Evolutionary conservation across 768 basidiomycete species (phyloP), one percentile per base, ranked within the genome.

Genomic region (Butyriboletus loyo): DNA sequence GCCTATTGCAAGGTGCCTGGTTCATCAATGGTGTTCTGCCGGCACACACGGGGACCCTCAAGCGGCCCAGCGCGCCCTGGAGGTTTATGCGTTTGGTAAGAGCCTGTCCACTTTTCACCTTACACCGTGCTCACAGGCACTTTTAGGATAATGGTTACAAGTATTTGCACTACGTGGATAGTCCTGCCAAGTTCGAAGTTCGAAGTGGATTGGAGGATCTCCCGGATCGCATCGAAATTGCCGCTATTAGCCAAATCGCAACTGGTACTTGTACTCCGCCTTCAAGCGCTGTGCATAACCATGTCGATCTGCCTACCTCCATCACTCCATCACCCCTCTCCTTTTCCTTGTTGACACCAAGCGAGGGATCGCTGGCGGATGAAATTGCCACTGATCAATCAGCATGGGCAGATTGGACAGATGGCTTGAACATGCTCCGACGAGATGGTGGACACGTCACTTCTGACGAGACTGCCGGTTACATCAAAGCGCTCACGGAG

Each of bases 381-480:
- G 81, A 86, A 52, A 84, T 91, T 59, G 88, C 90, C 4, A 82
- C 85, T 27, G 84, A 92, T 67, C 79, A 82, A 47, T 83, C 85
- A 17, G 76, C 86, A 17, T 94, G 89, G 87, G 87, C 90, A 15
- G 93, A 96, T 71, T 96, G 93, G 93, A 91, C 91, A 3, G 93
- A 96, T 67, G 93, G 92, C 5, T 65, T 96, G 68, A 91, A 91
- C 61, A 89, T 95, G 84, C 77, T 95, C 37, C 76, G 90, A 36
- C 75, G 84, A 46, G 89, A 89, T 58, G 84, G 89, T 17, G 87
- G 89, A 8, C 90, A 91, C 65, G 89, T 92, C 52, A 75, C 86
- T 13, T 92, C 92, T 5, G 80, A 85, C 57, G 89, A 93, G 70
- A 94, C 93, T 0, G 87, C 87, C 35, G 86, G 85, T 22, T 92